A percentile compares a stretch with the other conserved stretches of the same genome.
Conservation (phyloP, 2,329 filamentous ascomycete genomes). For the Triangularia verruculosa region DNA sequence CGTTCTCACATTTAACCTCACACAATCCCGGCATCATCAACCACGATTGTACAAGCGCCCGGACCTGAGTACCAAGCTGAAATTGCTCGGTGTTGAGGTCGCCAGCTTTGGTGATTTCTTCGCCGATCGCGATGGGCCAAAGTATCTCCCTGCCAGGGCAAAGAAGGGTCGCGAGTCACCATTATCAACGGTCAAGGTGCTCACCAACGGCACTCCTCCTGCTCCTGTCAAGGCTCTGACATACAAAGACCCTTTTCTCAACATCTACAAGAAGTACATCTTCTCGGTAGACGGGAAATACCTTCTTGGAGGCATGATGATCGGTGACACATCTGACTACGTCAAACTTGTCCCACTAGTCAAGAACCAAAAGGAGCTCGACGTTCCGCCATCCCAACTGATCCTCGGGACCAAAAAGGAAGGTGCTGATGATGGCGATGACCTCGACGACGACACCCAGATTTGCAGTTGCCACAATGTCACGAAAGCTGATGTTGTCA, state of each 20-base stretch:
- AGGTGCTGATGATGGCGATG: slow-evolving; percentile 70
- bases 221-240: slow-evolving; percentile 76
- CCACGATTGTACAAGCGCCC: slow-evolving; percentile 73
- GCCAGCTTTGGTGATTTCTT: slow-evolving; percentile 95
- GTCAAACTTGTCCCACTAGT: slow-evolving; percentile 85
- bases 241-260: slow-evolving; percentile 83
- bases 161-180: slow-evolving; percentile 40
- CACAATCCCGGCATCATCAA: slow-evolving; percentile 70
- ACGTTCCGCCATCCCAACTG: slow-evolving; percentile 75
- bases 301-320: slow-evolving; percentile 94
- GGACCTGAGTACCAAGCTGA: slow-evolving; percentile 87
- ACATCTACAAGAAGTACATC: slow-evolving; percentile 91
- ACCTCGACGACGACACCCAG: slow-evolving; percentile 80
- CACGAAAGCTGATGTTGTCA: slow-evolving; percentile 75
- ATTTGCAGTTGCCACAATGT: slow-evolving; percentile 95
- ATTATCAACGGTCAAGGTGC: slow-evolving; percentile 39
- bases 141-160: slow-evolving; percentile 58
- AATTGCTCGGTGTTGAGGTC: slow-evolving; percentile 85
- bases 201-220: slow-evolving; percentile 53
- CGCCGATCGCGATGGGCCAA: slow-evolving; percentile 79
- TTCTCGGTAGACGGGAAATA: slow-evolving; percentile 90
- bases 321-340: slow-evolving; percentile 87
- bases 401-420: slow-evolving; percentile 75
- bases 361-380: slow-evolving; percentile 75
- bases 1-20: slow-evolving; percentile 85